Evolutionary conservation across 352 stramenopile species (phyloP), one percentile per base, ranked within the genome.

Genomic region (Phytophthora cryptogea): DNA sequence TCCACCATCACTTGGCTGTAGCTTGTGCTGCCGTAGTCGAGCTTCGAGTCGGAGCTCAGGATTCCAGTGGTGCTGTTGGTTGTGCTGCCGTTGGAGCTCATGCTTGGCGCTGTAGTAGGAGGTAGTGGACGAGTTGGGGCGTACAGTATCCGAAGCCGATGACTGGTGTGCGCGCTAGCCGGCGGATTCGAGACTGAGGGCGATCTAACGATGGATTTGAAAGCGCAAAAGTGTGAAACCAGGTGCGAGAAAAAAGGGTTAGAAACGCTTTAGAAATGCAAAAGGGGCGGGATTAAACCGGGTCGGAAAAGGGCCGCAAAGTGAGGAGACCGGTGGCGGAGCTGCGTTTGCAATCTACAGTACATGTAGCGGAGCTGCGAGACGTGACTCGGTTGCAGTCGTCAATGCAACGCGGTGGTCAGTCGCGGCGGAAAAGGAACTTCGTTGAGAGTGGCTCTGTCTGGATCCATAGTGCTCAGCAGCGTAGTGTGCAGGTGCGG

Each of bases 11-110:
- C 59, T 36, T 76, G 66, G 63, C 40, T 65, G 58, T 75, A 70
- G 39, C 37, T 71, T 23, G 57, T 78, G 45, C 54, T 71, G 48
- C 78, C 80, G 57, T 90, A 90, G 72, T 79, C 78, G 27, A 54
- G 54, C 20, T 73, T 66, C 28, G 68, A 66, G 14, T 31, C 49
- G 17, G 60, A 63, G 52, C 62, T 80, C 39, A 60, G 17, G 39
- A 72, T 57, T 9, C 45, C 47, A 9, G 54, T 63, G 32, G 50
- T 60, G 51, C 33, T 60, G 49, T 57, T 54, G 32, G 33, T 5
- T 1, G 45, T 64, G 57, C 49, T 63, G 37, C 52, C 53, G 40
- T 65, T 72, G 20, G 59, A 68, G 41, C 59, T 72, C 58, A 72
- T 72, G 36, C 14, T 41, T 3, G 9, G 20, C n/a, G 14, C 17